phyloP scores from a whole-genome alignment of 2,329 filamentous ascomycete genomes.

The Calonectria pseudoturangicola region DNA sequence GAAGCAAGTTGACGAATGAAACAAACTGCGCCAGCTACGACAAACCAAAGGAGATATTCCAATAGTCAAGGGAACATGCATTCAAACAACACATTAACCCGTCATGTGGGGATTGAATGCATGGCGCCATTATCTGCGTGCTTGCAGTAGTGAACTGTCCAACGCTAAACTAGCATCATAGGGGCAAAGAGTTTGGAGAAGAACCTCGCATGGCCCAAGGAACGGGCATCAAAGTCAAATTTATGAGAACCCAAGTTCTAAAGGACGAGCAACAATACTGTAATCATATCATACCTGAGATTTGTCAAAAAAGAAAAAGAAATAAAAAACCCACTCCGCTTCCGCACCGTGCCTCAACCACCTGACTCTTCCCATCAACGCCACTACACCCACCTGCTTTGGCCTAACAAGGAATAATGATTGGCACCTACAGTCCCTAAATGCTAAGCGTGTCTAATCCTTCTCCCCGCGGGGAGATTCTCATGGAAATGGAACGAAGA shows the following conservation, averaged over 20 bases:
- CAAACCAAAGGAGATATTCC: too few species aligned
- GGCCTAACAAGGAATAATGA: constrained; percentile 29
- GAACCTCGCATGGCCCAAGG: background rate
- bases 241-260: constrained; percentile 1
- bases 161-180: background rate
- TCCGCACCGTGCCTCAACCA: constrained; percentile 15
- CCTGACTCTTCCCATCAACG: constrained; percentile 44
- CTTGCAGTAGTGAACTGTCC: too few species aligned
- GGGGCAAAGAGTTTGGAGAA: background rate
- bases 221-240: background rate
- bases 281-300: constrained; percentile 6
- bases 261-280: constrained; percentile 2
- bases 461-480: constrained; percentile 30
- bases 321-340: background rate
- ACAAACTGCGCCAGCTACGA: too few species aligned
- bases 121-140: too few species aligned
- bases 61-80: too few species aligned
- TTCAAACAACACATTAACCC: too few species aligned
- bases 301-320: background rate
- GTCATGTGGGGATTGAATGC: too few species aligned
- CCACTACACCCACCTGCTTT: constrained; percentile 39
- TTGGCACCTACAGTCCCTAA: constrained; percentile 26
- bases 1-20: too few species aligned
- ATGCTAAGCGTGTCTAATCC: constrained; percentile 38
- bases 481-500: constrained; percentile 23